phyloP scores from a whole-genome alignment of 2,329 filamentous ascomycete species.

The Arachnomyces sp. region DNA sequence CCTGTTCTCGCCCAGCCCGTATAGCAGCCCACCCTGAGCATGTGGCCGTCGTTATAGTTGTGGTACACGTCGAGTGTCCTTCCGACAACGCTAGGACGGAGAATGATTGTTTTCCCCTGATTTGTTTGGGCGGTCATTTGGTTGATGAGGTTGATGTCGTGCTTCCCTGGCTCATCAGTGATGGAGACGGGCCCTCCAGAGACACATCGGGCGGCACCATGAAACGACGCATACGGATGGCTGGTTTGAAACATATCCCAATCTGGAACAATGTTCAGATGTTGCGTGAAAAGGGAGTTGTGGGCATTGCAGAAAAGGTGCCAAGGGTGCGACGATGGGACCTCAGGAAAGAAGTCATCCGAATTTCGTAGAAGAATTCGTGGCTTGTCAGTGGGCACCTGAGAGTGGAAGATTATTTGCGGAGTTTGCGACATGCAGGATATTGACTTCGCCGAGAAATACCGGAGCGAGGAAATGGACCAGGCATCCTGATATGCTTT shows the following conservation, averaged over 20 bases:
- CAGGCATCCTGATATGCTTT: conserved; percentile 77
- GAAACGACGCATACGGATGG: conserved; percentile 67
- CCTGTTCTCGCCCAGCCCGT: conserved; percentile 61
- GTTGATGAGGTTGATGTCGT: conserved; percentile 64
- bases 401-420: conserved; percentile 74
- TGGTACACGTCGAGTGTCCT: conserved; percentile 66
- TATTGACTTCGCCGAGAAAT: conserved; percentile 71
- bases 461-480: conserved; percentile 65
- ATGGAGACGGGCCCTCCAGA: conserved; percentile 91
- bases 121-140: conserved; percentile 73
- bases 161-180: conserved; percentile 77
- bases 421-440: conserved; percentile 94
- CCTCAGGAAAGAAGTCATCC: conserved; percentile 80
- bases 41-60: conserved; percentile 60
- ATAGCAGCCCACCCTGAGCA: conserved; percentile 74
- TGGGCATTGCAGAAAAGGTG: conserved; percentile 93
- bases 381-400: conserved; percentile 67
- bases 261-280: conserved; percentile 80
- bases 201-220: conserved; percentile 81
- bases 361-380: conserved; percentile 73
- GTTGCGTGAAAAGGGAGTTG: conserved; percentile 71
- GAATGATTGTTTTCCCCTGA: conserved; percentile 65
- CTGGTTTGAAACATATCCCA: conserved; percentile 68
- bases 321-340: conserved; percentile 77
- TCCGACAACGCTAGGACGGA: conserved; percentile 68